Conservation (phyloP, 441 rosid genomes). For the Kokia cookei region DNA sequence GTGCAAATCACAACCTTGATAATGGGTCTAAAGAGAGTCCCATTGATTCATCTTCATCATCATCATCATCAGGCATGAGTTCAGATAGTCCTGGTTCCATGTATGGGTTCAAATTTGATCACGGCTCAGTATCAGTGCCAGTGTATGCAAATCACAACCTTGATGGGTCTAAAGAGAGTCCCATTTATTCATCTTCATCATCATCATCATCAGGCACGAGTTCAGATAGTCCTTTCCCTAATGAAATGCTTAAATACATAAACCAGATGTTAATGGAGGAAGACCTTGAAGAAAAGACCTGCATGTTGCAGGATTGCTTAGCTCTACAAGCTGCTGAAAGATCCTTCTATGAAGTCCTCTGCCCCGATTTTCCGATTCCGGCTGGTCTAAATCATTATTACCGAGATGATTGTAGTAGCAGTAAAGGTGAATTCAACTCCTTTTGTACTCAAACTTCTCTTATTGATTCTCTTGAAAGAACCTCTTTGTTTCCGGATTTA, state of each 20-base stretch:
- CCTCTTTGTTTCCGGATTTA: constrained; percentile 13
- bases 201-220: neutral
- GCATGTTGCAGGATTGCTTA: constrained; percentile 40
- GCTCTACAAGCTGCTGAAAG: constrained; percentile 64
- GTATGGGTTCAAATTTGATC: constrained; percentile 12
- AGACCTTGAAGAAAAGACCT: constrained; percentile 33
- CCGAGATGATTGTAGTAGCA: neutral
- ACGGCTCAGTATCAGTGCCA: neutral
- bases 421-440: neutral
- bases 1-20: neutral
- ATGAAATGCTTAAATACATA: constrained; percentile 43
- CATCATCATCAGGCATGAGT: neutral
- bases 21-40: neutral
- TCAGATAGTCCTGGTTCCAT: constrained; percentile 14
- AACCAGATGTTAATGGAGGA: constrained; percentile 59
- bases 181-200: neutral
- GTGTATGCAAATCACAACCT: neutral
- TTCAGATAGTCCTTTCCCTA: constrained; percentile 17
- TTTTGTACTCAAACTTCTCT: constrained; percentile 8
- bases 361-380: constrained; percentile 19
- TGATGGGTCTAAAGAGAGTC: neutral
- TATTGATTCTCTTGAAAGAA: constrained; percentile 17
- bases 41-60: neutral
- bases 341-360: constrained; percentile 45
- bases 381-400: neutral